Evolutionary conservation across 1,284 basidiomycete genomes (phyloP).

Genomic region (Heterobasidion occidentale): DNA sequence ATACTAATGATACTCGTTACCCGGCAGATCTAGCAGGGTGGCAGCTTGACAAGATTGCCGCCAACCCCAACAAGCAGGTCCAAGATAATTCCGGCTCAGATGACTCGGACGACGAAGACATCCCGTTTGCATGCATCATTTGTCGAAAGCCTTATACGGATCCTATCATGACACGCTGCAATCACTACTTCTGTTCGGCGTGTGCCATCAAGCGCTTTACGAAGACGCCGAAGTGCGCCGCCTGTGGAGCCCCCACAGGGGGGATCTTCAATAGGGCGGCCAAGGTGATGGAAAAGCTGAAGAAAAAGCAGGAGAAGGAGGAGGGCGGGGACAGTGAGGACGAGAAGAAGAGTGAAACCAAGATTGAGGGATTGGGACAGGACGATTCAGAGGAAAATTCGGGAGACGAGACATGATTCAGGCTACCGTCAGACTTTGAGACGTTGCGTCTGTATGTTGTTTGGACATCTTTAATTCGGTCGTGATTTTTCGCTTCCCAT

Average conservation of each 20-base stretch:
- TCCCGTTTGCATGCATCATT: conserved; percentile 96
- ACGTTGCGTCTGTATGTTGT: neutral
- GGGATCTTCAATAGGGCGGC: conserved; percentile 93
- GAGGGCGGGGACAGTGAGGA: conserved; percentile 36
- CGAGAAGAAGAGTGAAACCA: conserved; percentile 26
- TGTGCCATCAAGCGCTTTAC: conserved; percentile 92
- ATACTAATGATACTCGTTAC: conserved; percentile 4
- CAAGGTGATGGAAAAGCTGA: conserved; percentile 73
- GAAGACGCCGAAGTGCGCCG: conserved; percentile 93
- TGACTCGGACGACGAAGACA: conserved; percentile 72
- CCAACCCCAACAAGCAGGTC: conserved; percentile 52
- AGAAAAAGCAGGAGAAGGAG: conserved; percentile 48
- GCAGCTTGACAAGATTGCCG: conserved; percentile 91
- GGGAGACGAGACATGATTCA: neutral
- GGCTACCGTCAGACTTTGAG: conserved; percentile 8
- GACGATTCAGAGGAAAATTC: conserved; percentile 23
- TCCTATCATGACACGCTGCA: conserved; percentile 92
- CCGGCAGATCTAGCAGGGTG: conserved; percentile 88
- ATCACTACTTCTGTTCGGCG: conserved; percentile 93
- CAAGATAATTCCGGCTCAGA: conserved; percentile 46
- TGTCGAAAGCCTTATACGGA: conserved; percentile 94
- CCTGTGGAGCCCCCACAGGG: conserved; percentile 87
- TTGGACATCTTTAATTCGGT: neutral
- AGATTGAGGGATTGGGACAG: conserved; percentile 35
- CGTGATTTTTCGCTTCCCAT: neutral